phyloP scores from a whole-genome alignment of 202 grass and related monocot species.

The Elaeis oleifera region DNA sequence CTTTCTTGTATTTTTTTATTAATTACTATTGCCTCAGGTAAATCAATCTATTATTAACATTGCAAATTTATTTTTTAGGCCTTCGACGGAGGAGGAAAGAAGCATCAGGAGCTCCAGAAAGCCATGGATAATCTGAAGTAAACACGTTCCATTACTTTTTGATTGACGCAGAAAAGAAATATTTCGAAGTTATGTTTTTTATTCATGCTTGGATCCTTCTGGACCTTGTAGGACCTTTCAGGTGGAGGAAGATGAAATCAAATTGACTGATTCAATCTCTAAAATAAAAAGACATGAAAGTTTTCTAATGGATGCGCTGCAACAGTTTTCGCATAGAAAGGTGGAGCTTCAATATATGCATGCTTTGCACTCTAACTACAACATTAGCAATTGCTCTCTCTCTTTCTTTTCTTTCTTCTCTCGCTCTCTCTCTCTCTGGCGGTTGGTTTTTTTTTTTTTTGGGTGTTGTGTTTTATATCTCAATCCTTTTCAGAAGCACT shows the following conservation, averaged over 20 bases:
- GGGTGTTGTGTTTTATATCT: too few relatives aligned
- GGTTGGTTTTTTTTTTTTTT: too few relatives aligned
- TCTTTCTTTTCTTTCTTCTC: too few relatives aligned
- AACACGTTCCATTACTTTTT: background rate
- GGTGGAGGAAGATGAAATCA: background rate
- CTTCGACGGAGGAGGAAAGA: background rate
- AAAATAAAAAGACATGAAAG: background rate
- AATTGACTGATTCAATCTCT: background rate
- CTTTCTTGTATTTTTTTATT: background rate
- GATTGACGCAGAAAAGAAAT: background rate
- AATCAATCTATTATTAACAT: background rate
- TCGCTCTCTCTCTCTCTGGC: too few relatives aligned
- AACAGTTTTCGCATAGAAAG: background rate
- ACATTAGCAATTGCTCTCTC: too few relatives aligned
- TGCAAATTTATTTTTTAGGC: background rate
- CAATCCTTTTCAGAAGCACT: too few relatives aligned
- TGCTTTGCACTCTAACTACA: too few relatives aligned
- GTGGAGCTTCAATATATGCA: background rate
- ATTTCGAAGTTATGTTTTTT: background rate
- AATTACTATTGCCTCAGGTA: background rate
- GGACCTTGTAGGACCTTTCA: slow-evolving; percentile 1
- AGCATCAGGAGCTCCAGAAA: background rate
- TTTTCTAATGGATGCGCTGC: background rate
- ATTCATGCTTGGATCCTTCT: background rate
- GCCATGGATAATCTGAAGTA: background rate